Conservation (phyloP, 2,329 filamentous ascomycete species). For the Diaporthe capsici region DNA sequence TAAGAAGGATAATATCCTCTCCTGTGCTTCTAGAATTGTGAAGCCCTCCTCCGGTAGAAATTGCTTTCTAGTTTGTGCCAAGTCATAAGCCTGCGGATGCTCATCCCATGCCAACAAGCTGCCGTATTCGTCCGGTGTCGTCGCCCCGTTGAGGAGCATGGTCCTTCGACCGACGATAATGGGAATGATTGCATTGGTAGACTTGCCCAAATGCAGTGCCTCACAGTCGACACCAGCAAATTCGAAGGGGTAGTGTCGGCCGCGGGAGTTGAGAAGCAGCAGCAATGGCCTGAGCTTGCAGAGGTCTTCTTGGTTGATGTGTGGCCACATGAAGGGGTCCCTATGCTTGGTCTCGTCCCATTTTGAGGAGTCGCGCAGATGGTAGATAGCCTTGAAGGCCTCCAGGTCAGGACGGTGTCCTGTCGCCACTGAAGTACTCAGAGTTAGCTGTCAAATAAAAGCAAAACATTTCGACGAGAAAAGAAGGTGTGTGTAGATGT, state of each 20-base stretch:
- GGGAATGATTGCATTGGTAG: slow-evolving; percentile 46
- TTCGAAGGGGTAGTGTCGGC: slow-evolving; percentile 56
- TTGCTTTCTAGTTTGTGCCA: no score
- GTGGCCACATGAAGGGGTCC: slow-evolving; percentile 63
- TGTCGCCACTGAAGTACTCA: no score
- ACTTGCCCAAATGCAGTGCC: slow-evolving; percentile 49
- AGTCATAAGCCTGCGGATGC: no score
- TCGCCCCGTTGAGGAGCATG: slow-evolving; percentile 53
- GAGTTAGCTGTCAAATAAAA: no score
- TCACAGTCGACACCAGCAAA: slow-evolving; percentile 64
- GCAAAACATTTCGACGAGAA: no score
- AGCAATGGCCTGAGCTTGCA: slow-evolving; percentile 57
- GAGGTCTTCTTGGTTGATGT: slow-evolving; percentile 72
- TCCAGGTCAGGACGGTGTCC: no score
- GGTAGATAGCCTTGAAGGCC: no score
- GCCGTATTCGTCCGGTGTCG: slow-evolving; percentile 52
- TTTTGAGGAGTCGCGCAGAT: no score
- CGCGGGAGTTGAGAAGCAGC: slow-evolving; percentile 67
- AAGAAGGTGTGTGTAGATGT: no score
- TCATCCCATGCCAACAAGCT: slow-evolving; percentile 52
- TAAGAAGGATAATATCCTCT: slow-evolving; percentile 63
- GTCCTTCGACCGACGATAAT: slow-evolving; percentile 51
- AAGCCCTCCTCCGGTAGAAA: slow-evolving; percentile 60
- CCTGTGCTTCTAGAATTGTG: slow-evolving; percentile 64
- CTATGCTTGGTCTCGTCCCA: slow-evolving; percentile 44